Evolutionary conservation across 2,329 filamentous ascomycete genomes (phyloP), one percentile per base, ranked within the genome.

Genomic region (Colletotrichum liriopes): DNA sequence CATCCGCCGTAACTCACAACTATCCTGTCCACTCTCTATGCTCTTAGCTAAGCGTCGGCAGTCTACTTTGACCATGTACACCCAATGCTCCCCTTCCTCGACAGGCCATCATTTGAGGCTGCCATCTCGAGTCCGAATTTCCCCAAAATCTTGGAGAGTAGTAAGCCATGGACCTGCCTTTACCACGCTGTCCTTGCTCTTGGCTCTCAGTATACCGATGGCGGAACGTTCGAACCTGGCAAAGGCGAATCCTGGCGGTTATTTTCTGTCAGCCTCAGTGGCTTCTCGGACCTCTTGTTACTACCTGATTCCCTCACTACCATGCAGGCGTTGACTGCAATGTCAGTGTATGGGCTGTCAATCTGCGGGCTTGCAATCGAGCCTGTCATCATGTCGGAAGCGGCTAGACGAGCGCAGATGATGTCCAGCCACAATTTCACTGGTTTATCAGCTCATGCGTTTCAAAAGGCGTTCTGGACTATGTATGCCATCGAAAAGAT

Each of bases 41-140:
- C 1, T 14, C 9, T 7, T 1, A 7, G 45, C 64, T 72, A 35
- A 45, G 0, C 9, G 0, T 5, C 3, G 26, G 11, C 47, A 82
- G 79, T 77, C 32, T 85, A 84, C 74, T 86, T 85, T 66, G 75
- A 81, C 2, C 77, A 80, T 12, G 74, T 83, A 2, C 83, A 85
- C 67, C 80, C 80, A 0, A 51, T 83, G 0, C 82, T 84, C 68
- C 82, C 84, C 0, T 84, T 85, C 65, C 77, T 86, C 1, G 81
- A 84, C 56, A 78, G 77, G 41, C 60, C 72, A 20, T 61, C 74
- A 5, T 85, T 86, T 65, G 80, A 84, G 71, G 68, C 76, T 0
- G 77, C 78, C 23, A 78, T 78, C 8, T 73, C 75, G 11, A 77
- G 75, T 39, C 66, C 78, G 4, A 66, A 80, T 18, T 77, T 82